A percentile compares a stretch with the other conserved stretches of the same genome.
These are phyloP conservation scores for Penicillium sp. DNA, from an alignment of 2,329 filamentous ascomycete genomes.

Conservation along the genomic window DNA sequence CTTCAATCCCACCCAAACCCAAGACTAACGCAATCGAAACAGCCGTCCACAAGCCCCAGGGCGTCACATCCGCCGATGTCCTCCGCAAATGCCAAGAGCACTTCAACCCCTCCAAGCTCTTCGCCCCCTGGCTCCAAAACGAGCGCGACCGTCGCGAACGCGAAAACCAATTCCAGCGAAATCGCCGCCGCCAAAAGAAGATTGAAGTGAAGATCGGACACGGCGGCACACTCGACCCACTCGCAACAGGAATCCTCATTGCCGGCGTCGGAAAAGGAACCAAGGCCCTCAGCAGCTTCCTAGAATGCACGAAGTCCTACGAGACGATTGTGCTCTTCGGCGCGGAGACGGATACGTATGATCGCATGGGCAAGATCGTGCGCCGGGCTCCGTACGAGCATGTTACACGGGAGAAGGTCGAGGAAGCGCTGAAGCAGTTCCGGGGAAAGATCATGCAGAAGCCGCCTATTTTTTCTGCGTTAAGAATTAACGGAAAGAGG, in stretches of 20 bases:
- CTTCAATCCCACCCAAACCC: neutral
- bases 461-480: slow-evolving; percentile 87
- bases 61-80: slow-evolving; percentile 83
- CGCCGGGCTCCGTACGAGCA: slow-evolving; percentile 73
- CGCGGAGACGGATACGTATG: slow-evolving; percentile 89
- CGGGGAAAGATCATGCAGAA: slow-evolving; percentile 83
- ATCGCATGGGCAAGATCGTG: slow-evolving; percentile 79
- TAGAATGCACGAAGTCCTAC: slow-evolving; percentile 89
- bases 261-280: slow-evolving; percentile 85
- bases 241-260: slow-evolving; percentile 90
- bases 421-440: slow-evolving; percentile 72
- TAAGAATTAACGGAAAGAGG: slow-evolving; percentile 90
- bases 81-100: slow-evolving; percentile 81
- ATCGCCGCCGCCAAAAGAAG: slow-evolving; percentile 60
- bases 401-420: slow-evolving; percentile 74
- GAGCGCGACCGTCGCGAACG: slow-evolving; percentile 58
- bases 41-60: slow-evolving; percentile 93
- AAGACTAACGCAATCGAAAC: slow-evolving; percentile 6
- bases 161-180: slow-evolving; percentile 60
- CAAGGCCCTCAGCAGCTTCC: slow-evolving; percentile 74
- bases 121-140: slow-evolving; percentile 71
- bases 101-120: slow-evolving; percentile 78
- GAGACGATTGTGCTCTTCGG: slow-evolving; percentile 88
- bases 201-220: slow-evolving; percentile 90
- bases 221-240: slow-evolving; percentile 89